phyloP scores from a whole-genome alignment of 352 stramenopile genomes.

The Pythium brachiatum region DNA sequence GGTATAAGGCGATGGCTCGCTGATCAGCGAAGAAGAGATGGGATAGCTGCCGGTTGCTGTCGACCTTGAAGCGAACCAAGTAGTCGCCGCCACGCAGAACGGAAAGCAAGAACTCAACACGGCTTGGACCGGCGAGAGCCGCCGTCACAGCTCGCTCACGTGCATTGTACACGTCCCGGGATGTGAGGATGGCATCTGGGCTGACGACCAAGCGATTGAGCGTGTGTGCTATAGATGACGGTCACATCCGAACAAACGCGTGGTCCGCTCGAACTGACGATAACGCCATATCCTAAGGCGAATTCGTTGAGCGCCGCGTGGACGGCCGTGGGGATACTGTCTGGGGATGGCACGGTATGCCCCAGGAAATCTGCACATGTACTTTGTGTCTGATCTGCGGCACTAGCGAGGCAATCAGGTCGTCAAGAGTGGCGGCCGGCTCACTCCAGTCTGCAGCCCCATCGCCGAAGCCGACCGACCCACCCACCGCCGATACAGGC shows the following conservation, averaged over 20 bases:
- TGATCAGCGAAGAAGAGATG: constrained; percentile 15
- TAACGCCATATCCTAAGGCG: neutral
- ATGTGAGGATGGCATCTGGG: neutral
- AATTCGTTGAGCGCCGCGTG: neutral
- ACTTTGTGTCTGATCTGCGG: neutral
- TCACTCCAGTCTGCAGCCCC: neutral
- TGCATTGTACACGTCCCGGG: neutral
- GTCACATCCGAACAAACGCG: neutral
- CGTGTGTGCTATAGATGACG: neutral
- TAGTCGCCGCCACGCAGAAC: neutral
- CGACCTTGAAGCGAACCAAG: neutral
- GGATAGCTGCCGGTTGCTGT: neutral
- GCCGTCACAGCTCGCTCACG: neutral
- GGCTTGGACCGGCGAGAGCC: neutral
- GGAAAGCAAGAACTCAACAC: neutral
- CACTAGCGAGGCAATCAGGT: neutral
- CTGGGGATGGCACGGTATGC: neutral
- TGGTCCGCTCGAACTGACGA: neutral
- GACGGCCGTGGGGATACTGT: neutral
- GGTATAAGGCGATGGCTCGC: constrained; percentile 14
- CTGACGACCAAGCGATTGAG: neutral
- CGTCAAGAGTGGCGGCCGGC: neutral
- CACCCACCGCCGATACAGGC: too few species aligned
- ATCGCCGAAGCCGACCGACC: too few species aligned
- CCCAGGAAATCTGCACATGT: neutral